Conservation (phyloP, 2,329 filamentous ascomycete species). For the Fusarium sp. region DNA sequence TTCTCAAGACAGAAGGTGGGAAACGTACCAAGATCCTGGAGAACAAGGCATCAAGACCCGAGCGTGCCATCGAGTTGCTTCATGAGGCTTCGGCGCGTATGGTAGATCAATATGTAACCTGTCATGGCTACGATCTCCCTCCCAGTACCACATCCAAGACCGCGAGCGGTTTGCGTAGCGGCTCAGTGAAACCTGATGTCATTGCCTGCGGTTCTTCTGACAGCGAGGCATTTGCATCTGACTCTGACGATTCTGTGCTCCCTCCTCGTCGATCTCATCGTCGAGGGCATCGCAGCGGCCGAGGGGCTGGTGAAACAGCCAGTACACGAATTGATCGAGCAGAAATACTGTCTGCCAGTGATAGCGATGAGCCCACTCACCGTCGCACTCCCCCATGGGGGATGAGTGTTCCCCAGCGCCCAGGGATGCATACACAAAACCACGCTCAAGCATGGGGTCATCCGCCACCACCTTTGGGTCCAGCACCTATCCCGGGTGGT, state of each 20-base stretch:
- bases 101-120: slow-evolving; percentile 49
- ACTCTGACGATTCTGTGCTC: slow-evolving; percentile 42
- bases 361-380: slow-evolving; percentile 9
- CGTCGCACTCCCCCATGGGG: slow-evolving; percentile 27
- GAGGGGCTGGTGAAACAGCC: slow-evolving; percentile 24
- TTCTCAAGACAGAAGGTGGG: slow-evolving; percentile 45
- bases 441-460: slow-evolving; percentile 24
- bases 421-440: slow-evolving; percentile 11
- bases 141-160: slow-evolving; percentile 24
- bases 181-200: slow-evolving; percentile 31
- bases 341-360: slow-evolving; percentile 22
- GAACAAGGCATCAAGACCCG: slow-evolving; percentile 47
- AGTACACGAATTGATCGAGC: slow-evolving; percentile 19
- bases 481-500: slow-evolving; percentile 5
- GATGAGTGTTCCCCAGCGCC: slow-evolving; percentile 12
- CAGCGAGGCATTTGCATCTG: slow-evolving; percentile 37
- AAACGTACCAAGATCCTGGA: slow-evolving; percentile 50
- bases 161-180: slow-evolving; percentile 23
- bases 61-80: slow-evolving; percentile 54
- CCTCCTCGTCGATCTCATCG: slow-evolving; percentile 20
- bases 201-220: slow-evolving; percentile 42
- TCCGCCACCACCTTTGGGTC: slow-evolving; percentile 6
- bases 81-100: slow-evolving; percentile 55
- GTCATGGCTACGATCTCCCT: slow-evolving; percentile 51
- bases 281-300: slow-evolving; percentile 29